Evolutionary conservation across 2,329 filamentous ascomycete genomes (phyloP), one percentile per base, ranked within the genome.

Genomic region (Neopestalotiopsis sp.): DNA sequence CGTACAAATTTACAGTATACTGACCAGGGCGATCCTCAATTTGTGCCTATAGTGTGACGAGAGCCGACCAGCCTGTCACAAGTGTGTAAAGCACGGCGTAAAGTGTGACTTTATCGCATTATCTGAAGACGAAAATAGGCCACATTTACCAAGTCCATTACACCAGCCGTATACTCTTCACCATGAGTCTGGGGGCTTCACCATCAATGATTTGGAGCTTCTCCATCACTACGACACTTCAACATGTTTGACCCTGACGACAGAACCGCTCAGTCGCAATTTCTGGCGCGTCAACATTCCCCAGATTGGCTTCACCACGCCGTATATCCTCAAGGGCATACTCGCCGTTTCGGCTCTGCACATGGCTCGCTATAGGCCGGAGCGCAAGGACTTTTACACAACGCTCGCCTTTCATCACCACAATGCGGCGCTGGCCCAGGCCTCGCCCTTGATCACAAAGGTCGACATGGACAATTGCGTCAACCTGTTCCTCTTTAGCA

Each of bases 161-260:
- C 28, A 34, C 32, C 45, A 66, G 14, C 30, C n/a, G 4, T n/a
- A 17, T 30, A 34, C 45, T n/a, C 38, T 13, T 13, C 32, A 57
- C 9, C 9, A 38, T 57, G 49, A 24, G 12, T 30, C 52, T 24
- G 24, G 24, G 7, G 64, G 45, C 10, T 66, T 66, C 64, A 66
- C 49, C 7, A 20, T 57, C 20, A 34, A 20, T 13, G 80, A 82
- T 64, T 71, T 83, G n/a, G 81, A 83, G 67, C 74, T 83, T 4
- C 73, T 84, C 1, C 81, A 83, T 67, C 79, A 83, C 67, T 83
- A 78, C 68, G 75, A 75, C 40, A 78, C 77, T 1, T 80, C 79
- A 6, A 83, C 81, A 3, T 77, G 75, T 17, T 74, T 76, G 58
- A 81, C 80, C 4, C 70, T 83, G n/a, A 75, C 78, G 4, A 74